These are phyloP conservation scores for Microthlaspi erraticum DNA, from an alignment of 345 rosid species.

Conservation along the genomic window DNA sequence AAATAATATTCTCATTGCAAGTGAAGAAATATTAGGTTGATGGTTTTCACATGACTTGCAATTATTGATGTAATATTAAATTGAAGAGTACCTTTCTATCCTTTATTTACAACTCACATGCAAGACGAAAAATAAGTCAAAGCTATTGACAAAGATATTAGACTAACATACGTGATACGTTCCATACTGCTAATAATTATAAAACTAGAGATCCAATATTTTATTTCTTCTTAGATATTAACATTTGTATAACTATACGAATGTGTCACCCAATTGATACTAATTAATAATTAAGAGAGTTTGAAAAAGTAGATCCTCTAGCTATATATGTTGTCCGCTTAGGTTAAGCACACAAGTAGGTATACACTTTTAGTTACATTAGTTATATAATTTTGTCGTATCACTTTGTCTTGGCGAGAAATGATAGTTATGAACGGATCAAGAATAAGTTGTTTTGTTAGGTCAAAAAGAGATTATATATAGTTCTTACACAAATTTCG, in stretches of 20 bases:
- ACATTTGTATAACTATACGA: not conserved
- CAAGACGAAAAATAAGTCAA: constrained; percentile 40
- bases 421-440: constrained; percentile 4
- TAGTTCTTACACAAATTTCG: not conserved
- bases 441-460: not conserved
- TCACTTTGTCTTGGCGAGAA: not conserved
- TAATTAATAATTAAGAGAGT: not conserved
- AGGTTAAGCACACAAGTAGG: constrained; percentile 3
- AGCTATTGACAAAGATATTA: constrained; percentile 28
- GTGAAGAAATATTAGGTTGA: constrained; percentile 29
- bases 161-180: constrained; percentile 34
- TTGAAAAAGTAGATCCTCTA: constrained; percentile 7
- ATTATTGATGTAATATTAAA: constrained; percentile 35
- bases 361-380: constrained; percentile 12
- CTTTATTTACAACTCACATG: constrained; percentile 26
- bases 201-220: constrained; percentile 2
- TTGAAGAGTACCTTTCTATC: constrained; percentile 25
- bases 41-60: constrained; percentile 46
- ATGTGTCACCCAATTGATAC: constrained; percentile 4
- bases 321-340: constrained; percentile 2
- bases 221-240: not conserved
- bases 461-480: constrained; percentile 5
- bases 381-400: not conserved
- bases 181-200: constrained; percentile 1
- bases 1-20: constrained; percentile 36